Conservation (phyloP, 331 rosid genomes). For the Malus hybrid region DNA sequence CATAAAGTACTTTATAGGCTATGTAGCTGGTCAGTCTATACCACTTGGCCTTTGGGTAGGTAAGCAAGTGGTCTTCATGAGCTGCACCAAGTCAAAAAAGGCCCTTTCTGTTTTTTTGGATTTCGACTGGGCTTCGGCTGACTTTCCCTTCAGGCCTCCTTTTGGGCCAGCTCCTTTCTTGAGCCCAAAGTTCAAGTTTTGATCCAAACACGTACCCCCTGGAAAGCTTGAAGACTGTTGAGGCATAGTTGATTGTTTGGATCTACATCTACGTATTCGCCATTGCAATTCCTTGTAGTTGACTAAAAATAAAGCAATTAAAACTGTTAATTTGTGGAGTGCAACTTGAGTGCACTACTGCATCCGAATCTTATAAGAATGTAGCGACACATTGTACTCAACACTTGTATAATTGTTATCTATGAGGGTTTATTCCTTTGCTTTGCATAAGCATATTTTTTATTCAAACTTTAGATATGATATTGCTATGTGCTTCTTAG, state of each 20-base stretch:
- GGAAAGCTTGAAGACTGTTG: background rate
- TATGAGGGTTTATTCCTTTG: background rate
- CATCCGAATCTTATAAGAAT: background rate
- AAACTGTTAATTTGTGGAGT: background rate
- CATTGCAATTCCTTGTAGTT: background rate
- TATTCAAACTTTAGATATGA: background rate
- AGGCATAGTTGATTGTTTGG: constrained; percentile 5
- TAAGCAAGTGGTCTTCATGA: too few relatives aligned
- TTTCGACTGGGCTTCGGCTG: too few relatives aligned
- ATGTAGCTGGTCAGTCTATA: too few relatives aligned
- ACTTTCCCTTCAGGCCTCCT: too few relatives aligned
- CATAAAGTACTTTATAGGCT: too few relatives aligned
- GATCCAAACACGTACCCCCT: too few relatives aligned
- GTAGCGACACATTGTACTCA: too few relatives aligned
- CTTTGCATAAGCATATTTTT: background rate
- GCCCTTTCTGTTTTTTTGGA: too few relatives aligned
- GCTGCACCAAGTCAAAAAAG: too few relatives aligned
- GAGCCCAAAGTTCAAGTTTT: too few relatives aligned
- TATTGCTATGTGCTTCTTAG: background rate
- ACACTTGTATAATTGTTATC: background rate
- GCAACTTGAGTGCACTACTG: background rate
- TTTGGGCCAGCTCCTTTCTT: too few relatives aligned
- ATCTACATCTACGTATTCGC: background rate
- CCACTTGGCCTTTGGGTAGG: too few relatives aligned
- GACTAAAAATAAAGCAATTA: background rate